Base-by-base conservation (phyloP, 2,329 filamentous ascomycete species). In the Madurella fahalii region DNA sequence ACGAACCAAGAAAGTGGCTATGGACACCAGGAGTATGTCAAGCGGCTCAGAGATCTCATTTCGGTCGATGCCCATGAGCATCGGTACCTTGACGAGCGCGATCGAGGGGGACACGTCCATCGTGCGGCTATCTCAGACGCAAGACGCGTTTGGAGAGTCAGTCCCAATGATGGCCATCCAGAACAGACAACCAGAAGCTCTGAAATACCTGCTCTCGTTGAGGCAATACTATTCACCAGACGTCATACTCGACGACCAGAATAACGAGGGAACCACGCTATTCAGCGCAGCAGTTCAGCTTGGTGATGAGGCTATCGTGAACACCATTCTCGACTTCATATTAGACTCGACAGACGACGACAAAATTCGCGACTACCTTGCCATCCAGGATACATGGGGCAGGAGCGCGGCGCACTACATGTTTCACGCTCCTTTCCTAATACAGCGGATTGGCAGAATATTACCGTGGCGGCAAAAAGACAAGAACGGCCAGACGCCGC, bases 401-500 rank as follows among this genome's bases (percentile, higher is more conserved):
- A 85, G 94, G 63, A 95, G 91, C 58, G 82, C 90, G 50, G 94
- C 87, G n/a, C 94, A 99, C 71, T 99, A 99, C 69, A 78, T 99
- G 15, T 99, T 99, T 73, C 89, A 96, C 66, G 86, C 90, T 9
- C 94, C 94, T 2, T 79, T 82, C 50, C 76, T 99, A 17, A 94
- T 99, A 61, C 74, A 77, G 43, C 80, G 81, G 52, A 86, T 97
- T 57, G 92, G 91, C 2, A 79, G 81, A 56, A 73, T 93, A 61
- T 76, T 99, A 50, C 89, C 90, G 9, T 99, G 94, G 94, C 82
- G 84, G 54, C 84, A 95, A 69, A 90, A 87, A 62, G 94, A 99
- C 71, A 95, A 91, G 69, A 96, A 97, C 67, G 94, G 94, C 0
- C 94, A 97, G 71, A 99, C 95, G n/a, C 95, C 94, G 1, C 75